Percentiles rank a stretch among this genome's conserved stretches.
phyloP scores from a whole-genome alignment of 2,329 filamentous ascomycete species.

The Boeremia lycopersici region DNA sequence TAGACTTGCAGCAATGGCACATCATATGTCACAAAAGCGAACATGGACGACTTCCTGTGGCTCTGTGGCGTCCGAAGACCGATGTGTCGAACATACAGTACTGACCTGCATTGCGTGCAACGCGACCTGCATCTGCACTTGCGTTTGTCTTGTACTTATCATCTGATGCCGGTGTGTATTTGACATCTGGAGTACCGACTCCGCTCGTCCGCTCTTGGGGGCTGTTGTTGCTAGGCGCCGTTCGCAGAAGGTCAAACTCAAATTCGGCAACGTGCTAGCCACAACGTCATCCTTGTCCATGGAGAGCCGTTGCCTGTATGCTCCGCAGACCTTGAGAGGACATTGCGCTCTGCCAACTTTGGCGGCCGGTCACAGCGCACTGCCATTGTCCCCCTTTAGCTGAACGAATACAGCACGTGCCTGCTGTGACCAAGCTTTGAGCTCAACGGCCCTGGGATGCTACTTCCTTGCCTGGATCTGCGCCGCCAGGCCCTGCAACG shows the following conservation, averaged over 20 bases:
- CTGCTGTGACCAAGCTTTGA: slow-evolving; percentile 11
- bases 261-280: slow-evolving; percentile 4
- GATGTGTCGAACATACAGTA: not conserved
- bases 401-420: slow-evolving; percentile 3
- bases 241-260: not conserved
- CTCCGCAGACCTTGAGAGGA: slow-evolving; percentile 2
- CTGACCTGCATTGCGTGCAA: slow-evolving; percentile 13
- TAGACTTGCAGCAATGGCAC: not conserved
- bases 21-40: not conserved
- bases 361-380: not conserved
- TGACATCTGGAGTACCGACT: not conserved
- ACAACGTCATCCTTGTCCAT: slow-evolving; percentile 11
- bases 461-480: slow-evolving; percentile 17
- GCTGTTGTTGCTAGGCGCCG: not conserved
- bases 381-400: slow-evolving; percentile 3
- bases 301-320: slow-evolving; percentile 14
- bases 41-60: not conserved
- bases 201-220: not conserved
- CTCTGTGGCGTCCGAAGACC: not conserved
- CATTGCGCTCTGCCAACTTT: not conserved
- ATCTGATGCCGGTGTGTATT: not conserved
- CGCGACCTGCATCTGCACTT: slow-evolving; percentile 1
- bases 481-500: slow-evolving; percentile 10
- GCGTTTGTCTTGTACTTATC: not conserved
- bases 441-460: slow-evolving; percentile 5